Base-by-base conservation (phyloP, 139 green algal species). In the Spirogloea muscicola region DNA sequence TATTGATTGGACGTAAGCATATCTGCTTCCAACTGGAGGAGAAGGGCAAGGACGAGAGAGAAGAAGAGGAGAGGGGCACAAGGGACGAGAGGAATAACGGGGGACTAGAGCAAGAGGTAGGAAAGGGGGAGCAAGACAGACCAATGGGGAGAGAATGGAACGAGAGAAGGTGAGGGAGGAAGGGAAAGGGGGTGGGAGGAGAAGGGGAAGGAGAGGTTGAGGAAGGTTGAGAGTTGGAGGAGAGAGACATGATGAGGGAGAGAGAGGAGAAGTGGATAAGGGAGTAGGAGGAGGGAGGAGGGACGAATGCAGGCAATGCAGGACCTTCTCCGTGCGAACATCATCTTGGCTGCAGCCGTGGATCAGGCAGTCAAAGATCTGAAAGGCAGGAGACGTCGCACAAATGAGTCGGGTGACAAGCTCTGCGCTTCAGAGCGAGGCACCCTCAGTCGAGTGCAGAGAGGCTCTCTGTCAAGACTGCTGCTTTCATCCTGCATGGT, bases 361-460 rank as follows among this genome's bases (percentile, higher is more conserved):
- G 16, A 66, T 42, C 31, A 33, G 49, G 44, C 65, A 74, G 29
- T 74, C 65, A 60, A 74, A 74, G 16, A 74, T 60, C 65, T 74
- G 65, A 44, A 65, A 5, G 49, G 16, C 27, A 16, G 49, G 13
- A 29, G 49, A 29, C 25, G 49, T 18, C 25, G 49, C 27, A 29
- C 7, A 25, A 29, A 9, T 27, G 16, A 29, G 49, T 10, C 6
- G 49, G 49, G 2, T 1, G 49, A 10, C 25, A 27, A 27, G 31
- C 0, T 16, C 9, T 60, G 13, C 16, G 10, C 13, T 5, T 29
- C 18, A 27, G 33, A 27, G 13, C 7, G 27, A 16, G 27, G 0
- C 49, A 37, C 49, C 0, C 49, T 59, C 49, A 25, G 27, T 59
- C 49, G 1, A 27, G 31, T 29, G 33, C 49, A 21, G 27, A 21